Conservation (phyloP, 2,329 filamentous ascomycete species). For the Penicillium palitans region DNA sequence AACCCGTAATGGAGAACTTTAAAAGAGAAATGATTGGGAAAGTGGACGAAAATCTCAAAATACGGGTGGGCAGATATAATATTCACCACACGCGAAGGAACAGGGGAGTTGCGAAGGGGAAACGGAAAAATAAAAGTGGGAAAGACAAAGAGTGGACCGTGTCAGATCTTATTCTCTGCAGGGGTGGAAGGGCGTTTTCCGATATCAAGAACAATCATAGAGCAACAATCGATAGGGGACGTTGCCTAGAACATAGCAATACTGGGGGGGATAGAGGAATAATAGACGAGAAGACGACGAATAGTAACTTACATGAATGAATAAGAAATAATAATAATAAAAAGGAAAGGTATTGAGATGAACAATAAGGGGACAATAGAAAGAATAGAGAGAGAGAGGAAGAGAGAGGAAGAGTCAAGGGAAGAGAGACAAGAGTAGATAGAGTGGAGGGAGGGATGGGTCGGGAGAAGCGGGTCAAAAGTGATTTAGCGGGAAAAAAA, state of each 20-base stretch:
- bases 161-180: constrained; percentile 28
- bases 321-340: not conserved
- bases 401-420: constrained; percentile 4
- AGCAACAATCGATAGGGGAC: constrained; percentile 14
- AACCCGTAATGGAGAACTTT: not conserved
- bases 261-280: not conserved
- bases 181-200: constrained; percentile 18
- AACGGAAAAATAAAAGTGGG: constrained; percentile 17
- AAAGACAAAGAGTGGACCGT: constrained; percentile 26
- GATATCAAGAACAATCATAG: constrained; percentile 21
- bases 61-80: constrained; percentile 19
- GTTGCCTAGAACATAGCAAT: not conserved
- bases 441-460: constrained; percentile 17
- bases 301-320: not conserved
- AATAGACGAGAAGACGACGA: not conserved
- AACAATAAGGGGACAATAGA: not conserved
- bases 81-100: constrained; percentile 9
- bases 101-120: constrained; percentile 13
- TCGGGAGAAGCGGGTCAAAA: constrained; percentile 14
- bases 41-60: constrained; percentile 25
- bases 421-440: constrained; percentile 10
- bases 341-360: not conserved
- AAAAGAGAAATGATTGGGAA: not conserved
- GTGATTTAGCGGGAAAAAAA: constrained; percentile 11
- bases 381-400: constrained; percentile 1